These are phyloP conservation scores for Saccharum spontaneum DNA, from an alignment of 176 grass and related monocot species.

Conservation along the genomic window DNA sequence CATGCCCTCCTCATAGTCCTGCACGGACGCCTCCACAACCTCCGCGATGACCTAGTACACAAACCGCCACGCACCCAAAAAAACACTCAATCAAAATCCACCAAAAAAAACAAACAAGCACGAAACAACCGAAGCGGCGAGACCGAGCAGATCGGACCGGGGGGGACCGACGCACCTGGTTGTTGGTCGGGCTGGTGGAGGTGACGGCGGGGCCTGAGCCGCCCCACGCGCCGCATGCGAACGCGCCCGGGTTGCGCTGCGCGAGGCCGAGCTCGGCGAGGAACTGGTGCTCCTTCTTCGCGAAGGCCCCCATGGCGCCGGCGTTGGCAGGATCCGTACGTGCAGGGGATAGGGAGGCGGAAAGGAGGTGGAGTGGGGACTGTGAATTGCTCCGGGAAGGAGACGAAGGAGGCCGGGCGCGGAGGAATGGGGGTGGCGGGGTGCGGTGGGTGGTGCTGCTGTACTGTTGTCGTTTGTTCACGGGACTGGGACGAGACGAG, in stretches of 20 bases:
- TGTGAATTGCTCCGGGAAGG: conserved; percentile 31
- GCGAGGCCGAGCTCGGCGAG: conserved; percentile 90
- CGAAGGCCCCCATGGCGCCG: conserved; percentile 58
- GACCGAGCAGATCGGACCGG: conserved; percentile 7
- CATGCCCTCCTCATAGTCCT: conserved; percentile 87
- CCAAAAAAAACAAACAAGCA: background rate
- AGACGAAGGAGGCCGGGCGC: background rate
- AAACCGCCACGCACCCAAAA: background rate
- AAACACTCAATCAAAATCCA: conserved; percentile 24
- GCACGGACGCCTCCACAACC: conserved; percentile 77
- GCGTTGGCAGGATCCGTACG: background rate
- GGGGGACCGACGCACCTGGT: conserved; percentile 51
- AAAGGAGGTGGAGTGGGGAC: conserved; percentile 37
- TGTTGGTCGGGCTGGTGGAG: conserved; percentile 69
- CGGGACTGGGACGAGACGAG: background rate
- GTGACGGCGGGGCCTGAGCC: conserved; percentile 55
- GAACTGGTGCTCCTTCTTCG: conserved; percentile 83
- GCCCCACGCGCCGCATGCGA: conserved; percentile 68
- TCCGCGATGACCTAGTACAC: conserved; percentile 76
- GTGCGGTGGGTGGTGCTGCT: background rate
- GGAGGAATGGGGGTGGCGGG: background rate
- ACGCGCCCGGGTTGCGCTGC: conserved; percentile 73
- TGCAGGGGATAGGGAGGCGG: background rate
- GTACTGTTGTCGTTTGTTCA: background rate
- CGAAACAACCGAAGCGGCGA: background rate